Base-by-base conservation (phyloP, 768 basidiomycete species). In the Cytidiella melzeri region DNA sequence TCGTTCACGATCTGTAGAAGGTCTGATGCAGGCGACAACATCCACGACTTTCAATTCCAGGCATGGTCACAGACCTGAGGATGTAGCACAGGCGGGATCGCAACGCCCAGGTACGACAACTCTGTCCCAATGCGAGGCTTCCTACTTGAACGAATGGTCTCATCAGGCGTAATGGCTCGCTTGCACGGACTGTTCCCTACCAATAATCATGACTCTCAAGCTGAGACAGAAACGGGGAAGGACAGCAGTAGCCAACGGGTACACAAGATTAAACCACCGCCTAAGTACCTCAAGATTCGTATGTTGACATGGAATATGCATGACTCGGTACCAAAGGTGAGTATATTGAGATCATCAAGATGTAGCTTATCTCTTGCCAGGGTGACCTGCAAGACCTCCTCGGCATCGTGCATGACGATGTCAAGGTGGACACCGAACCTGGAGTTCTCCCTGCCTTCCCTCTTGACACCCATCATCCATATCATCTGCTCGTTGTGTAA, bases 221-320 rank as follows among this genome's bases (percentile, higher is more conserved):
- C 41, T 3, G 20, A 47, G 12, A 15, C 37, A 5, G 45, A 47
- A 21, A 37, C 24, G 23, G 13, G 41, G 28, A 40, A 30, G 26
- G 39, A n/a, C 13, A 47, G 36, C n/a, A 23, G 7, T 10, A 38
- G 21, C 15, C 47, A 27, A 30, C 9, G 45, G 24, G 27, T 20
- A 34, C 39, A 41, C 13, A n/a, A n/a, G n/a, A 59, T 67, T 15
- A 27, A 47, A 9, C 53, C 60, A 10, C 52, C 63, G 4, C 65
- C 66, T 1, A 73, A 70, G 54, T 75, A 73, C 60, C 68, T 89
- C 40, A 90, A 89, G 59, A 67, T 87, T 34, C 69, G 81, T 38
- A 77, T 89, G 41, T 45, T 88, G 27, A 84, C 84, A 30, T 91
- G 87, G 87, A 91, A 90, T 55, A 91, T 91, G 87, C 84, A 90